phyloP scores from a whole-genome alignment of 257 asterid genomes.

The Haberlea rhodopensis region DNA sequence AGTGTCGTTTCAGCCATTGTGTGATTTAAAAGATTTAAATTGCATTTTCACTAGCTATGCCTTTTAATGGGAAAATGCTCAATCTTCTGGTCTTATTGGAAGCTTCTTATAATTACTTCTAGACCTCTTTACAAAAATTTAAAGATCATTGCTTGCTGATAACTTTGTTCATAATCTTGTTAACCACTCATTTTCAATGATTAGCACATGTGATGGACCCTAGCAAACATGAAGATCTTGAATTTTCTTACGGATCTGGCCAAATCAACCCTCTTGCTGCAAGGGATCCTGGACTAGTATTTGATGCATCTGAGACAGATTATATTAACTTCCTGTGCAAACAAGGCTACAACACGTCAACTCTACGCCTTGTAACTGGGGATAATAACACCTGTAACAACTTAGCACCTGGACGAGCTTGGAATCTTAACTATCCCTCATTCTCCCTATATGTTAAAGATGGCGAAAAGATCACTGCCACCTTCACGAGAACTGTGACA shows the following conservation, averaged over 20 bases:
- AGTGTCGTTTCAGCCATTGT: too few species aligned
- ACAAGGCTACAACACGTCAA: conserved; percentile 46
- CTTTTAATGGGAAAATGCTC: too few species aligned
- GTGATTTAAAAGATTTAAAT: neutral
- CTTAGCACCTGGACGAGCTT: conserved; percentile 39
- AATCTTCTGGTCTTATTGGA: too few species aligned
- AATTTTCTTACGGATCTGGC: conserved; percentile 48
- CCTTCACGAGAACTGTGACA: conserved; percentile 41
- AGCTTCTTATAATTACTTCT: too few species aligned
- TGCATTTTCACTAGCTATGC: too few species aligned
- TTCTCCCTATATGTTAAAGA: conserved; percentile 46
- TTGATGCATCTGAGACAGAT: conserved; percentile 40
- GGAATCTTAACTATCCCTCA: conserved; percentile 54
- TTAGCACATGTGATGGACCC: conserved; percentile 42
- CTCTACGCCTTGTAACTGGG: conserved; percentile 43
- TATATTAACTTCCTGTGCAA: conserved; percentile 50
- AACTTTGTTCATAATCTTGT: neutral
- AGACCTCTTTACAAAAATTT: neutral
- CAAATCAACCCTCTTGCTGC: conserved; percentile 48
- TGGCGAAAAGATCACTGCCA: conserved; percentile 31
- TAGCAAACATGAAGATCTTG: conserved; percentile 32
- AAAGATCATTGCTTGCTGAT: neutral
- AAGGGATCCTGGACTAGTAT: conserved; percentile 44
- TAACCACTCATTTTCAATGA: neutral
- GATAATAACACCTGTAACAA: conserved; percentile 39